Evolutionary conservation across 192 early-diverging fungal genomes (phyloP).

Genomic region (Linnemannia schmuckeri): DNA sequence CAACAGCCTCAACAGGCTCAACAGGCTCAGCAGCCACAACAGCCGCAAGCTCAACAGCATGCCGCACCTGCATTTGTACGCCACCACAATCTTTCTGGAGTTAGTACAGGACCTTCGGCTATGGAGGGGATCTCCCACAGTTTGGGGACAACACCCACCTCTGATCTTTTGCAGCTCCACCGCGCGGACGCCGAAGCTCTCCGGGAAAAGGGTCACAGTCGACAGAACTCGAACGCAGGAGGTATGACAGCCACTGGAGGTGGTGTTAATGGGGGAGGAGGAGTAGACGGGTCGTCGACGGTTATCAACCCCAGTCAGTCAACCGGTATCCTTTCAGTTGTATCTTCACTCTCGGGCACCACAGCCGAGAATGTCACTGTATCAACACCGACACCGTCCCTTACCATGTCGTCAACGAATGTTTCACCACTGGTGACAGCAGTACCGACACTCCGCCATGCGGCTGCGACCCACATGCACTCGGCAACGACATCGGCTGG

Average conservation of each 20-base stretch:
- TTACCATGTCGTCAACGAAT: slow-evolving; percentile 12
- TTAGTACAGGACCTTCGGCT: slow-evolving; percentile 5
- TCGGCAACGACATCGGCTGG: neutral
- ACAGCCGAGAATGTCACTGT: neutral
- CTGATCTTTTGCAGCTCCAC: slow-evolving; percentile 35
- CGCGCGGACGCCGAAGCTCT: slow-evolving; percentile 14
- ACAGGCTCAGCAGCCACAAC: neutral
- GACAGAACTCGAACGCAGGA: slow-evolving; percentile 24
- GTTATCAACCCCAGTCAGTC: slow-evolving; percentile 17
- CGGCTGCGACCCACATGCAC: slow-evolving; percentile 12
- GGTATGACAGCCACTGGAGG: neutral
- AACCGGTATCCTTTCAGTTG: slow-evolving; percentile 22
- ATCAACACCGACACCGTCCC: slow-evolving; percentile 20
- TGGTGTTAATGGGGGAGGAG: neutral
- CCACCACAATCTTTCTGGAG: slow-evolving; percentile 10
- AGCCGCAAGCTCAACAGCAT: slow-evolving; percentile 9
- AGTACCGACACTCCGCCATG: slow-evolving; percentile 27
- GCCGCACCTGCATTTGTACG: neutral
- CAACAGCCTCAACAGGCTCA: neutral
- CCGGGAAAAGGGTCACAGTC: slow-evolving; percentile 30
- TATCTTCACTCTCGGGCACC: neutral
- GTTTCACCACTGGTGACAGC: slow-evolving; percentile 35
- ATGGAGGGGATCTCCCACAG: slow-evolving; percentile 28
- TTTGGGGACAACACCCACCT: slow-evolving; percentile 9
- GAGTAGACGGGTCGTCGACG: neutral